These are phyloP conservation scores for Neofusicoccum ribis DNA, from an alignment of 2,329 filamentous ascomycete genomes.

Conservation along the genomic window DNA sequence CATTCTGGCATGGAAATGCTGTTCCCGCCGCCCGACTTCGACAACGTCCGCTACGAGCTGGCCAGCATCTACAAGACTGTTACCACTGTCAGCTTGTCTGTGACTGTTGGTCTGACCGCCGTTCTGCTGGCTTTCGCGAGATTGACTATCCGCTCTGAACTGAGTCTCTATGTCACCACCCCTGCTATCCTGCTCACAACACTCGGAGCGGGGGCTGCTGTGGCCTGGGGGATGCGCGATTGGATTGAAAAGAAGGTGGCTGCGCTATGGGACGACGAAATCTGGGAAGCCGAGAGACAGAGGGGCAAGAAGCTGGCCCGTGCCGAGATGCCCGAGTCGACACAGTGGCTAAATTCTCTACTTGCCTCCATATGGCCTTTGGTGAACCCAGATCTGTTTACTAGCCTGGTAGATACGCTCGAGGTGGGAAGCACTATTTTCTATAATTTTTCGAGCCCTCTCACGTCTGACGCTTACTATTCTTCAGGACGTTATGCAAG, in stretches of 20 bases:
- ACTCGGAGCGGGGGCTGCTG: slow-evolving; percentile 32
- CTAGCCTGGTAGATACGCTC: slow-evolving; percentile 66
- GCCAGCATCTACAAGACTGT: slow-evolving; percentile 47
- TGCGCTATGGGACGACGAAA: slow-evolving; percentile 66
- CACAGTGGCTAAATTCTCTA: slow-evolving; percentile 71
- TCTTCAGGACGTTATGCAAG: slow-evolving; percentile 70
- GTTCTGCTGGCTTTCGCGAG: slow-evolving; percentile 26
- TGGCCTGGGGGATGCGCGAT: slow-evolving; percentile 51
- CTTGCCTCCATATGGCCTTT: slow-evolving; percentile 70
- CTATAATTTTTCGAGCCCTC: no score
- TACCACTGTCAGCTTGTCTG: slow-evolving; percentile 42
- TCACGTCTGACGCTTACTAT: neutral
- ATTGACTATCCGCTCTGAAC: slow-evolving; percentile 21
- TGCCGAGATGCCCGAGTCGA: slow-evolving; percentile 60
- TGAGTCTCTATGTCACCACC: slow-evolving; percentile 28
- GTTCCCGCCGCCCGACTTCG: slow-evolving; percentile 57
- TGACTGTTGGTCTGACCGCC: slow-evolving; percentile 37
- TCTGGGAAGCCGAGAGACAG: slow-evolving; percentile 65
- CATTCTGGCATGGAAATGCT: slow-evolving; percentile 45
- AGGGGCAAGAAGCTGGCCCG: slow-evolving; percentile 51
- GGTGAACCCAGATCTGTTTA: slow-evolving; percentile 73
- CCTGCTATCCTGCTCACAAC: slow-evolving; percentile 26
- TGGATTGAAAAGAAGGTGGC: slow-evolving; percentile 65
- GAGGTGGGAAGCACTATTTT: slow-evolving; percentile 45
- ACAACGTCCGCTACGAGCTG: slow-evolving; percentile 47